Evolutionary conservation across 805 yeast species (phyloP).

Genomic region (Yarrowia sp.): DNA sequence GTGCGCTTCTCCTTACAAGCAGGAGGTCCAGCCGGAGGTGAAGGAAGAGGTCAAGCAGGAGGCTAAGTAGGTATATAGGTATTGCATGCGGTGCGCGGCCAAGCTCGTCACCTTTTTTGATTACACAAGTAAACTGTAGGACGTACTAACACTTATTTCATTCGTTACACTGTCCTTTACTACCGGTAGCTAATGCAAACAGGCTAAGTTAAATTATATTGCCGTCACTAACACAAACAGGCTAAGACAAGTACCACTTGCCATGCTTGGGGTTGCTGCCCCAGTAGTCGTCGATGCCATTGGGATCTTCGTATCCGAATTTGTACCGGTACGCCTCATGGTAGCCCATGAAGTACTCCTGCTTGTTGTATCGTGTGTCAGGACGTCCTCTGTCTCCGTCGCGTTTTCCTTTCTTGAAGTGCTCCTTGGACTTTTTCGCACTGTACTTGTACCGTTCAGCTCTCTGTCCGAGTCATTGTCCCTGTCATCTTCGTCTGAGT

Average conservation of each 20-base stretch:
- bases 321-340: background rate
- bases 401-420: too few relatives aligned
- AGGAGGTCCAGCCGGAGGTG: background rate
- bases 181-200: too few relatives aligned
- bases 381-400: background rate
- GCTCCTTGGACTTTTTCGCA: too few relatives aligned
- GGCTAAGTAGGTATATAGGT: background rate
- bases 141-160: too few relatives aligned
- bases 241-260: background rate
- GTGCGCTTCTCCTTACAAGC: conserved; percentile 77
- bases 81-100: conserved; percentile 9
- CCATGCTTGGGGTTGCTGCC: background rate
- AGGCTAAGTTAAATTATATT: too few relatives aligned
- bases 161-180: too few relatives aligned
- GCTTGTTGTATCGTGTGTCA: background rate
- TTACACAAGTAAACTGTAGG: too few relatives aligned
- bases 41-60: background rate
- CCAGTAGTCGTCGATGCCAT: background rate
- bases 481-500: background rate
- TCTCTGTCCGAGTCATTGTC: background rate
- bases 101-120: background rate
- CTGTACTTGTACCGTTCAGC: too few relatives aligned
- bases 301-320: background rate
- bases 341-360: background rate
- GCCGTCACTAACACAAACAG: too few relatives aligned